phyloP scores from a whole-genome alignment of 148 eudicot genomes.

The Drosera capensis region DNA sequence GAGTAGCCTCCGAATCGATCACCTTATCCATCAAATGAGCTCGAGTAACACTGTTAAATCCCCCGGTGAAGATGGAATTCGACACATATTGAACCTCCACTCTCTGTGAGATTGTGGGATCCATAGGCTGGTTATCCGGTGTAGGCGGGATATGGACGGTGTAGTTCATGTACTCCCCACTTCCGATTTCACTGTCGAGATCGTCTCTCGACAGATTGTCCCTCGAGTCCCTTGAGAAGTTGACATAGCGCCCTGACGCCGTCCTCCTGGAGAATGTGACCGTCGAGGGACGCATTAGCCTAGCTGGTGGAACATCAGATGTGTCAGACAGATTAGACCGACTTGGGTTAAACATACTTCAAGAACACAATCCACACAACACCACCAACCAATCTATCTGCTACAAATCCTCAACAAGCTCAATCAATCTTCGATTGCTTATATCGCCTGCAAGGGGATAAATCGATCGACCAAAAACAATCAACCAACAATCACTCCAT shows the following conservation, averaged over 20 bases:
- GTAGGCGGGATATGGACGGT: constrained; percentile 89
- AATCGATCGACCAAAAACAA: no score
- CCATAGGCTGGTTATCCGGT: constrained; percentile 92
- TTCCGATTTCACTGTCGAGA: constrained; percentile 63
- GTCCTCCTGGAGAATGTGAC: constrained; percentile 70
- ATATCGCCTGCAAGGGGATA: no score
- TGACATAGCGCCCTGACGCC: constrained; percentile 72
- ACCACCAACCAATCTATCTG: no score
- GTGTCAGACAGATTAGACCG: constrained; percentile 33
- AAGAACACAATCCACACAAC: no score
- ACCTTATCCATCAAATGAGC: constrained; percentile 97
- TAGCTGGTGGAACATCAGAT: constrained; percentile 31
- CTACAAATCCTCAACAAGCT: no score
- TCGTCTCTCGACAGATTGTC: constrained; percentile 48
- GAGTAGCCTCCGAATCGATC: constrained; percentile 65
- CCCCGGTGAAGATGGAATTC: constrained; percentile 82
- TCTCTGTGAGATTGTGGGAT: constrained; percentile 58
- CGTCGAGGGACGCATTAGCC: constrained; percentile 33
- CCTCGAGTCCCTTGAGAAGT: constrained; percentile 59
- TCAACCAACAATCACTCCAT: no score
- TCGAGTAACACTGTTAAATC: constrained; percentile 73
- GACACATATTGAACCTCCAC: constrained; percentile 96
- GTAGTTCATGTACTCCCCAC: constrained; percentile 54
- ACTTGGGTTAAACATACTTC: constrained; percentile 25
- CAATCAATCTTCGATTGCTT: no score